Conservation (phyloP, 192 early-diverging fungal species). For the Podochytrium sp. region DNA sequence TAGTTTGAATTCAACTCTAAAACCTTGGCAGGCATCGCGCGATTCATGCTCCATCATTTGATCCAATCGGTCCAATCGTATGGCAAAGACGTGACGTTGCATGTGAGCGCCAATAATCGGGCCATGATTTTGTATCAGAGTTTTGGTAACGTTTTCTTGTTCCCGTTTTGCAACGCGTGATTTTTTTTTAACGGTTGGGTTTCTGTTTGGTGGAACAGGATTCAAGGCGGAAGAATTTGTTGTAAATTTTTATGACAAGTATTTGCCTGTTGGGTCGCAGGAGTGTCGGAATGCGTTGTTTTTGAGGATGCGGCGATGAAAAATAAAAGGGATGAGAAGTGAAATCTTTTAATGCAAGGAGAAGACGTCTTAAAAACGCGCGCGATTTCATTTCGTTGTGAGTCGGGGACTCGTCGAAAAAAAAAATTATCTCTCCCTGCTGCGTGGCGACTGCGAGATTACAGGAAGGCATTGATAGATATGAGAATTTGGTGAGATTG, state of each 20-base stretch:
- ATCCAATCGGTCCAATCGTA: slow-evolving; percentile 60
- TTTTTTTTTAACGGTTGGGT: not conserved
- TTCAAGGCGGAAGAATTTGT: slow-evolving; percentile 94
- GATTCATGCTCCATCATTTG: slow-evolving; percentile 83
- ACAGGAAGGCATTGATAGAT: no score
- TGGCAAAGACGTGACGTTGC: slow-evolving; percentile 84
- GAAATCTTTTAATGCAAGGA: no score
- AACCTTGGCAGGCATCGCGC: slow-evolving; percentile 21
- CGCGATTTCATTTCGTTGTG: no score
- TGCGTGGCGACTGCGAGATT: no score
- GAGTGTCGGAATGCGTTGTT: slow-evolving; percentile 89
- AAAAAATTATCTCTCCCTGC: no score
- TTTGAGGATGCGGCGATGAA: slow-evolving; percentile 72
- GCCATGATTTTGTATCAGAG: slow-evolving; percentile 64
- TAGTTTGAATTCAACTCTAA: not conserved
- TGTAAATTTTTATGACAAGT: slow-evolving; percentile 89
- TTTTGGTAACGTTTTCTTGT: slow-evolving; percentile 34
- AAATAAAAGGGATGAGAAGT: no score
- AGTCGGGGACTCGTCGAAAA: no score
- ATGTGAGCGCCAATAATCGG: slow-evolving; percentile 90
- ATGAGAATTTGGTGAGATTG: no score
- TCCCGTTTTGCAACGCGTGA: not conserved
- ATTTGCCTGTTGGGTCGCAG: slow-evolving; percentile 71
- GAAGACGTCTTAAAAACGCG: no score
- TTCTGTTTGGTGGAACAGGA: slow-evolving; percentile 51